A percentile compares a stretch with the other conserved stretches of the same genome.
Evolutionary conservation across 1,284 basidiomycete genomes (phyloP).

Genomic region (Apiotrichum domesticum): DNA sequence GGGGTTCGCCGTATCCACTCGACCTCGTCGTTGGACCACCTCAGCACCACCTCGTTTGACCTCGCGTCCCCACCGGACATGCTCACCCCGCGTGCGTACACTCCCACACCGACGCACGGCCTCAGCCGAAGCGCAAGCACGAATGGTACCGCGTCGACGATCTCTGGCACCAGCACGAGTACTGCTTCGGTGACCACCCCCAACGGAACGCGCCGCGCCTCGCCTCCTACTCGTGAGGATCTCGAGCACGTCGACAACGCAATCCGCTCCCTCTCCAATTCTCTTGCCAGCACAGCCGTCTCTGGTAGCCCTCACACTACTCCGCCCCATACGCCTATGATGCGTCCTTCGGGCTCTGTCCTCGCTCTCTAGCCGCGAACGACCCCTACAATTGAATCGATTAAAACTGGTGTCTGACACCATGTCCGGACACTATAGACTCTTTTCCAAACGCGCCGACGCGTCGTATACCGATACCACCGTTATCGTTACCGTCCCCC

Average conservation of each 20-base stretch:
- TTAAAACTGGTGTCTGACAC: no score
- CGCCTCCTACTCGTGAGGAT: conserved; percentile 17
- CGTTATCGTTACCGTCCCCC: no score
- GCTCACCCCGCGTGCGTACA: conserved; percentile 15
- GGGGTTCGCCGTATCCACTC: conserved; percentile 13
- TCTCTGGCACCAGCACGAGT: background rate
- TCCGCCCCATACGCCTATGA: conserved; percentile 6
- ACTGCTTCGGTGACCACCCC: conserved; percentile 1
- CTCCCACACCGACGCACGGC: conserved; percentile 9
- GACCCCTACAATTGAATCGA: no score
- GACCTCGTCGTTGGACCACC: conserved; percentile 32
- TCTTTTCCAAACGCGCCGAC: no score
- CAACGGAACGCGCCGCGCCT: background rate
- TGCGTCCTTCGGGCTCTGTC: conserved; percentile 4
- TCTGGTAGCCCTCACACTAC: conserved; percentile 5
- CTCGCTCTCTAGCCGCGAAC: conserved; percentile 3
- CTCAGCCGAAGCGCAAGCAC: conserved; percentile 1
- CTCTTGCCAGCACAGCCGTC: conserved; percentile 14
- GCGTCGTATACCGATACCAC: no score
- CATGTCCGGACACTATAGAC: background rate
- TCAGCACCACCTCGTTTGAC: background rate
- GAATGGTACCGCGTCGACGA: background rate
- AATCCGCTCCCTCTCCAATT: conserved; percentile 13
- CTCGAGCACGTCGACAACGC: conserved; percentile 23
- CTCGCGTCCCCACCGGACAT: conserved; percentile 22